Evolutionary conservation across 192 early-diverging fungal species (phyloP), one percentile per base, ranked within the genome.

Genomic region (Bifiguratus adelaidae): DNA sequence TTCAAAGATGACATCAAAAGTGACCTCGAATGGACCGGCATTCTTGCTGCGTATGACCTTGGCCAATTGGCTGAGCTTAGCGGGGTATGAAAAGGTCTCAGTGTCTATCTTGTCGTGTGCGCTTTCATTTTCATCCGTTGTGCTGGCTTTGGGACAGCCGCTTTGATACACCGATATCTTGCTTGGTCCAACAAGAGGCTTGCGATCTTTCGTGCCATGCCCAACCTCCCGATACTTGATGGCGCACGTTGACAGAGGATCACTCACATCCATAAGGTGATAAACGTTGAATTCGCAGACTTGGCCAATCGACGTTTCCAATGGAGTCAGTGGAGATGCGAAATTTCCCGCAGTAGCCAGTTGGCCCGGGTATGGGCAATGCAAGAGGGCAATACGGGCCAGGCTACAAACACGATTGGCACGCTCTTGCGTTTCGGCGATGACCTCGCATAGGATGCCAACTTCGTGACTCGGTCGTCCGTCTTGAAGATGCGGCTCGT

Each of bases 301-400:
- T 4, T 25, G 50, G 8, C 50, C 50, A 3, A 51, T 20, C 2
- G 38, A n/a, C 15, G 43, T 41, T 16, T 51, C 50, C 20, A 51
- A 43, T 20, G 50, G 50, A n/a, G 27, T 43, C 11, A 51, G 32
- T 2, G 50, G 50, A 8, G 43, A 33, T 3, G 50, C 50, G 43
- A 51, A 43, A 30, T 51, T 51, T 15, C 50, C 50, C 23, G 50
- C 26, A 0, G 50, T 51, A 25, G 50, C 50, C 13, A 42, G 41
- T 51, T 51, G 50, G 2, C 34, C 13, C 0, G 29, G 38, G 25
- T 51, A 51, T 32, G 50, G 50, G 4, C 26, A 37, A 30, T 51
- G 50, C 0, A 51, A 13, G 12, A 51, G 20, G 29, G 28, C 50
- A 19, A 51, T 51, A 40, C 50, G 23, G 33, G 50, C 29, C n/a